phyloP scores from a whole-genome alignment of 768 basidiomycete genomes.

The Chalciporus piperatus region DNA sequence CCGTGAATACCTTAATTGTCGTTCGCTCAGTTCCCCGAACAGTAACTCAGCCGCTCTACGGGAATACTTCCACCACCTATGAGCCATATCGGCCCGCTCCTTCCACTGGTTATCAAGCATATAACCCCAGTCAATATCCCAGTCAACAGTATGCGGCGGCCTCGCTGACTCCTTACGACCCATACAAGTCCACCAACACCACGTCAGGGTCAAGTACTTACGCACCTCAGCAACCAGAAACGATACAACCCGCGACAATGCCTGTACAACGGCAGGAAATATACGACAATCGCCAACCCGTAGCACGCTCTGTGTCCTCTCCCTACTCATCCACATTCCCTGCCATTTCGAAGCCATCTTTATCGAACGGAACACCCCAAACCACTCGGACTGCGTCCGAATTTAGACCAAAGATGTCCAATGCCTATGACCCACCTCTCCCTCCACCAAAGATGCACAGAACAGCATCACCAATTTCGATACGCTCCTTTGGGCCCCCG shows the following conservation, averaged over 20 bases:
- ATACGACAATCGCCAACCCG: slow-evolving; percentile 30
- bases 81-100: slow-evolving; percentile 26
- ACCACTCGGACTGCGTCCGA: slow-evolving; percentile 39
- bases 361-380: slow-evolving; percentile 25
- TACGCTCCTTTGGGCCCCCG: slow-evolving; percentile 20
- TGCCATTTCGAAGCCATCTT: slow-evolving; percentile 12
- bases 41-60: slow-evolving; percentile 14
- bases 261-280: slow-evolving; percentile 21
- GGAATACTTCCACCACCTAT: slow-evolving; percentile 14
- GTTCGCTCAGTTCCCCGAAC: slow-evolving; percentile 5
- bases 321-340: slow-evolving; percentile 19
- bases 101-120: slow-evolving; percentile 14
- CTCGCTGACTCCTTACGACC: slow-evolving; percentile 26
- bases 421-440: slow-evolving; percentile 79
- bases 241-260: slow-evolving; percentile 7
- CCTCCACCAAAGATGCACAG: slow-evolving; percentile 43
- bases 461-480: slow-evolving; percentile 22
- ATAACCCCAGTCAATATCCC: slow-evolving; percentile 13
- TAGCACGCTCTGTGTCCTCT: slow-evolving; percentile 24
- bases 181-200: slow-evolving; percentile 34
- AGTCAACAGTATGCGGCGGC: slow-evolving; percentile 13
- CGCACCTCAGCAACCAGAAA: slow-evolving; percentile 12
- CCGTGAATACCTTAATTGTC: neutral
- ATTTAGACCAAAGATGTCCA: slow-evolving; percentile 61
- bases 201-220: slow-evolving; percentile 20